Conservation (phyloP, 495 filamentous ascomycete genomes). For the Extremus antarcticus region DNA sequence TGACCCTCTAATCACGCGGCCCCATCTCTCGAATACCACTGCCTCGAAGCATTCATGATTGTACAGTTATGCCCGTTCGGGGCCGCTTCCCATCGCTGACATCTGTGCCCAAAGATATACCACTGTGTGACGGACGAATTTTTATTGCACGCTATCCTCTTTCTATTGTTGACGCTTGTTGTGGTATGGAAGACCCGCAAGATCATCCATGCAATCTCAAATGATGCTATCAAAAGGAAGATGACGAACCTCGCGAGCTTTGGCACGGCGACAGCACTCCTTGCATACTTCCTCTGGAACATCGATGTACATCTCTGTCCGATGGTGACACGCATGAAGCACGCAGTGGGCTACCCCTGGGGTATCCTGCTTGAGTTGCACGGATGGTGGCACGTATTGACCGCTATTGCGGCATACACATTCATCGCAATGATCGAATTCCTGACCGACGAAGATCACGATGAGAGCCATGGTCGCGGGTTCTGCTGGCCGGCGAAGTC, state of each 20-base stretch:
- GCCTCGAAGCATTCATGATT: too few relatives aligned
- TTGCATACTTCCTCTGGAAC: constrained; percentile 41
- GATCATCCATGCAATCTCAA: constrained; percentile 15
- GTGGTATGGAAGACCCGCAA: constrained; percentile 29
- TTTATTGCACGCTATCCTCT: constrained; percentile 29
- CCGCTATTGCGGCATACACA: constrained; percentile 37
- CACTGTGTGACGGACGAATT: constrained; percentile 39
- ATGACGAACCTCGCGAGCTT: constrained; percentile 1
- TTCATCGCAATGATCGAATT: constrained; percentile 27
- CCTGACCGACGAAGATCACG: constrained; percentile 8
- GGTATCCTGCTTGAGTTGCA: constrained; percentile 46
- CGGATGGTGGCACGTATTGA: constrained; percentile 51
- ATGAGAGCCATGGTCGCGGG: neutral
- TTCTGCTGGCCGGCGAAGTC: constrained; percentile 7
- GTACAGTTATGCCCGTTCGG: too few relatives aligned
- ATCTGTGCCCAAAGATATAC: constrained; percentile 23
- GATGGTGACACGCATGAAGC: constrained; percentile 29
- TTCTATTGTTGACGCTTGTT: constrained; percentile 27
- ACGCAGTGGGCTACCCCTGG: constrained; percentile 39
- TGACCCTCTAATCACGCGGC: too few relatives aligned
- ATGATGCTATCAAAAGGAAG: neutral
- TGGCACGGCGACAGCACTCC: constrained; percentile 1
- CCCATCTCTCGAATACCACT: too few relatives aligned
- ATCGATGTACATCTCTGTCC: constrained; percentile 38
- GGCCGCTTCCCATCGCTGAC: too few relatives aligned